Percentiles rank a stretch among this genome's conserved stretches.
Evolutionary conservation across 2,329 filamentous ascomycete species (phyloP).

Genomic region (Phaeoacremonium minimum): DNA sequence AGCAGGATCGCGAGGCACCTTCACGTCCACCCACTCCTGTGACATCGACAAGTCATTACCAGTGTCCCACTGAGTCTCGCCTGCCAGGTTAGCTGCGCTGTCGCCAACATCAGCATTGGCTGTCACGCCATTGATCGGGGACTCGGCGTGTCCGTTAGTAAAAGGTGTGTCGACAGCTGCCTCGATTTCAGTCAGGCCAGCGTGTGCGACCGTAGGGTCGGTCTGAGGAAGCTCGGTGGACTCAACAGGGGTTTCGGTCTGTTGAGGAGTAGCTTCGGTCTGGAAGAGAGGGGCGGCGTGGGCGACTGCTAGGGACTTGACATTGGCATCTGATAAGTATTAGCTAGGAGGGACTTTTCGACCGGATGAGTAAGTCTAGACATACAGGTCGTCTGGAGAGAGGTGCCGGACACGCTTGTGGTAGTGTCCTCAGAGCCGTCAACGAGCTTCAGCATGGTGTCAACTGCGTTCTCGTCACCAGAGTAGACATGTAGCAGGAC

Average conservation of each 20-base stretch:
- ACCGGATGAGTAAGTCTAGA: too few species aligned
- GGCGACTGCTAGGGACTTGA: constrained; percentile 51
- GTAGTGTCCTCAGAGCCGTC: constrained; percentile 66
- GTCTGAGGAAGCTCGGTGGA: constrained; percentile 32
- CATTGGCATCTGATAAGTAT: constrained; percentile 44
- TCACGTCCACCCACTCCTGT: constrained; percentile 67
- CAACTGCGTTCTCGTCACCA: constrained; percentile 70
- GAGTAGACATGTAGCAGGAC: constrained; percentile 75
- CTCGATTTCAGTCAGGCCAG: constrained; percentile 64
- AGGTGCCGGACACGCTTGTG: constrained; percentile 58
- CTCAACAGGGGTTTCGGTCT: constrained; percentile 17
- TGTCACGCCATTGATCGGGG: constrained; percentile 29
- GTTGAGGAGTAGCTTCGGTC: constrained; percentile 15
- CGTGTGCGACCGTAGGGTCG: constrained; percentile 65
- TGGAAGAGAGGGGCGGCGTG: constrained; percentile 40
- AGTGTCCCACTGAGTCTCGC: constrained; percentile 62
- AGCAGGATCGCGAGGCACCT: constrained; percentile 66
- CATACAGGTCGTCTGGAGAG: constrained; percentile 69
- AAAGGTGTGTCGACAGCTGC: constrained; percentile 33
- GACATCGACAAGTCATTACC: constrained; percentile 39
- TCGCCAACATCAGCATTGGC: constrained; percentile 47
- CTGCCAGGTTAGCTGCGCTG: constrained; percentile 54
- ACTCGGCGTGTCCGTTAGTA: constrained; percentile 34
- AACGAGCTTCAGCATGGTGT: constrained; percentile 73
- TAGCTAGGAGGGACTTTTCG: constrained; percentile 7